These are phyloP conservation scores for Wakefieldia striispora DNA, from an alignment of 768 basidiomycete genomes.

Conservation along the genomic window DNA sequence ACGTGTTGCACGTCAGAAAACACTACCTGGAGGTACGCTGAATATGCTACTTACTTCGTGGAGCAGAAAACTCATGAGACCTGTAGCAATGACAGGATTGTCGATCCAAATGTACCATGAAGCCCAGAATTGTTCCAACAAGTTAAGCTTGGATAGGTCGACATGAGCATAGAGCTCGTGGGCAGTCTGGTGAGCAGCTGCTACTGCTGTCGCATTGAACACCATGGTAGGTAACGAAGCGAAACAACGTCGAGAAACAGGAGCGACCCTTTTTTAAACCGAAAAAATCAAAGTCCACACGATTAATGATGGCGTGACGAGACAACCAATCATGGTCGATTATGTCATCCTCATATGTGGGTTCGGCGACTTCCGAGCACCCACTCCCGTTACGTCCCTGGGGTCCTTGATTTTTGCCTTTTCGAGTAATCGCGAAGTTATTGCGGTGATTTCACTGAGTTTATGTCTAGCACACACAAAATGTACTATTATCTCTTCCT, in stretches of 20 bases:
- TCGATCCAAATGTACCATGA: slow-evolving; percentile 84
- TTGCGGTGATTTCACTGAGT: no score
- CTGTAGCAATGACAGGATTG: slow-evolving; percentile 91
- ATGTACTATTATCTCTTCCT: no score
- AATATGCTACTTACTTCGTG: slow-evolving; percentile 72
- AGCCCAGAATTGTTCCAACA: slow-evolving; percentile 80
- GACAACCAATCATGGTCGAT: slow-evolving; percentile 23
- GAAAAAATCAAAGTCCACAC: slow-evolving; percentile 12
- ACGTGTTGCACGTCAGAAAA: neutral
- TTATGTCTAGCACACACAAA: no score
- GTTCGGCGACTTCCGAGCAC: no score
- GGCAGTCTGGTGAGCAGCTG: slow-evolving; percentile 28
- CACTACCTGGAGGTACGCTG: neutral
- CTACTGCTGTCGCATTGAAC: slow-evolving; percentile 38
- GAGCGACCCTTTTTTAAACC: neutral
- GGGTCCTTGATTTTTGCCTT: no score
- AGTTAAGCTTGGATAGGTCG: slow-evolving; percentile 59
- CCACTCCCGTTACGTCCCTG: no score
- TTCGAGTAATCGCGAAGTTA: no score
- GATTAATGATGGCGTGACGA: slow-evolving; percentile 26
- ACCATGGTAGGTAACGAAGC: slow-evolving; percentile 33
- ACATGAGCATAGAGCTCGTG: slow-evolving; percentile 53
- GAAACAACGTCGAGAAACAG: neutral
- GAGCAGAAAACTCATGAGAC: slow-evolving; percentile 86
- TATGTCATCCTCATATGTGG: slow-evolving; percentile 9